A percentile compares a stretch with the other conserved stretches of the same genome.
These are phyloP conservation scores for Eimeria maxima DNA, from an alignment of 169 alveolate species.

Conservation along the genomic window DNA sequence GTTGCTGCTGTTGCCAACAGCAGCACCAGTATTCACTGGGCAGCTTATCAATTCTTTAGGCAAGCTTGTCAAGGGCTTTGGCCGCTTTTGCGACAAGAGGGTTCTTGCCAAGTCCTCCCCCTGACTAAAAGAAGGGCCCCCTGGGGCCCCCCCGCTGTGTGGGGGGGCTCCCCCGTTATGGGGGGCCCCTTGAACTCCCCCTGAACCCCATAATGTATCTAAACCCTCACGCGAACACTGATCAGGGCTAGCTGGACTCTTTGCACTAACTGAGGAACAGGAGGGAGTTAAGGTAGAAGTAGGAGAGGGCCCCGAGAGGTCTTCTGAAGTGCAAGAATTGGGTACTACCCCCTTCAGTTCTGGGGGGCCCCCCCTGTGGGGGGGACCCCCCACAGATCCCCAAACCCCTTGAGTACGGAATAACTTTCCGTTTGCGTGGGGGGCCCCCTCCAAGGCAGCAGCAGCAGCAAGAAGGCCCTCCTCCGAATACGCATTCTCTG, in stretches of 20 bases:
- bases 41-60: background rate
- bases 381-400: background rate
- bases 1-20: background rate
- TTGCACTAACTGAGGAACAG: slow-evolving; percentile 53
- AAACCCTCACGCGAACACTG: slow-evolving; percentile 46
- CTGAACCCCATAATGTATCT: background rate
- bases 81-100: slow-evolving; percentile 1
- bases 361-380: slow-evolving; percentile 1
- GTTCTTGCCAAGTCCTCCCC: background rate
- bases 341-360: too few relatives aligned
- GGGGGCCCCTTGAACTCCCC: background rate
- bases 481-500: background rate
- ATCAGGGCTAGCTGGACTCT: slow-evolving; percentile 60
- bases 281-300: background rate
- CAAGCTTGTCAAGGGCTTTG: background rate
- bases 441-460: background rate
- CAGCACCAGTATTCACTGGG: slow-evolving; percentile 33
- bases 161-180: background rate
- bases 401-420: background rate
- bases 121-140: background rate
- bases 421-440: too few relatives aligned
- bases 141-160: slow-evolving; percentile 6
- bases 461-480: background rate
- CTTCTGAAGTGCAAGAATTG: background rate
- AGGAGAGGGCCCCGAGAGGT: slow-evolving; percentile 34